Evolutionary conservation across 371 early-diverging fungal species (phyloP).

Genomic region (Mortierella sp.): DNA sequence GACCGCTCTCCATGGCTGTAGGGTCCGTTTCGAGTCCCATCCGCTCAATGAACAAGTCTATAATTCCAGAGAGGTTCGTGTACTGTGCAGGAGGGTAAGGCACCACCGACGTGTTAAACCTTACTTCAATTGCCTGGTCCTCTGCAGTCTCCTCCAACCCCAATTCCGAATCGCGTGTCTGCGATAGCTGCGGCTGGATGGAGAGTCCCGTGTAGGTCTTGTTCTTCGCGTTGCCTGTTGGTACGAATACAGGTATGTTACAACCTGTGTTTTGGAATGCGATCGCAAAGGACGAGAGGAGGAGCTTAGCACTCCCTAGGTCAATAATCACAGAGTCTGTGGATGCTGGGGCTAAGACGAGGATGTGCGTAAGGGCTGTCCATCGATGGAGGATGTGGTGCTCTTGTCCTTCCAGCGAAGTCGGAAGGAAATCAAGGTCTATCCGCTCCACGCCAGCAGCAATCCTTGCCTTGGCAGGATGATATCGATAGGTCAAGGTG

Average conservation of each 20-base stretch:
- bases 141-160: conserved; percentile 38
- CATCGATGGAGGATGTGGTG: conserved; percentile 42
- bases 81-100: conserved; percentile 67
- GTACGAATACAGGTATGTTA: conserved; percentile 79
- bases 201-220: conserved; percentile 71
- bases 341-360: conserved; percentile 46
- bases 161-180: conserved; percentile 15
- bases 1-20: conserved; percentile 17
- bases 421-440: conserved; percentile 40
- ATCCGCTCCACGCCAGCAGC: conserved; percentile 28
- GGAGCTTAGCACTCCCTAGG: conserved; percentile 68
- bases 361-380: conserved; percentile 43
- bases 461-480: conserved; percentile 46
- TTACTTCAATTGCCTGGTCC: conserved; percentile 59
- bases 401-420: conserved; percentile 22
- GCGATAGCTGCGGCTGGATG: conserved; percentile 35
- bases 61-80: conserved; percentile 67
- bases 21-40: conserved; percentile 55
- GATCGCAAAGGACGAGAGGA: conserved; percentile 77
- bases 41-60: conserved; percentile 64
- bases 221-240: conserved; percentile 73
- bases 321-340: conserved; percentile 59
- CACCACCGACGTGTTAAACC: conserved; percentile 70
- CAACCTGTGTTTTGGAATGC: conserved; percentile 80
- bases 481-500: conserved; percentile 35